phyloP scores from a whole-genome alignment of 306 rosid species.

The Prinsepia uniflora region DNA sequence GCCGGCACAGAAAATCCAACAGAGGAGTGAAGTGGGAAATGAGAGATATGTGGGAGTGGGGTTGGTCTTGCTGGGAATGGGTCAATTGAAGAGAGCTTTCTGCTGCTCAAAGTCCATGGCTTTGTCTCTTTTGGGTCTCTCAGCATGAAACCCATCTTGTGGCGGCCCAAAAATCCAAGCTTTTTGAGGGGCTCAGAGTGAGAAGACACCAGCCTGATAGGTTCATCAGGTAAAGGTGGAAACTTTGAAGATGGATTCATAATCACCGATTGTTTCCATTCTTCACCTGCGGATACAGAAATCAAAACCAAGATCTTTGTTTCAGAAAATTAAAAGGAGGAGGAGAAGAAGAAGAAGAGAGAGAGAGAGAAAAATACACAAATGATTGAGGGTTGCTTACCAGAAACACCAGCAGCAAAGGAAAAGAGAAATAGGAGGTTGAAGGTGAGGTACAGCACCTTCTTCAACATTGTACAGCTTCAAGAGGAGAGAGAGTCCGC shows the following conservation, averaged over 20 bases:
- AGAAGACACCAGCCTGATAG: conserved; percentile 36
- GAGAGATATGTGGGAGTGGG: conserved; percentile 50
- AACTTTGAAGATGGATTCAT: conserved; percentile 36
- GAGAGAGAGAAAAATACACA: conserved; percentile 7
- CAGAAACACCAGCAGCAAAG: conserved; percentile 29
- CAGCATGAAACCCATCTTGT: conserved; percentile 34
- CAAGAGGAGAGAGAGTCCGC: background rate
- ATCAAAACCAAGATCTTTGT: background rate
- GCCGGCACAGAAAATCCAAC: conserved; percentile 44
- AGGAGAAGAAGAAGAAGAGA: background rate
- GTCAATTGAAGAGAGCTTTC: conserved; percentile 54
- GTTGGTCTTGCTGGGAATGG: conserved; percentile 52
- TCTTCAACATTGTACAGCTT: conserved; percentile 31
- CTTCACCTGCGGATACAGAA: conserved; percentile 40
- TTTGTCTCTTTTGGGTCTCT: conserved; percentile 28
- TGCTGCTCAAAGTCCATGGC: conserved; percentile 5
- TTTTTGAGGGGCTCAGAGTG: conserved; percentile 49
- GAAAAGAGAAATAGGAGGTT: conserved; percentile 34
- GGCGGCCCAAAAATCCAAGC: conserved; percentile 44
- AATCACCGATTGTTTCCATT: conserved; percentile 44
- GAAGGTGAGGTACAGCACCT: conserved; percentile 32
- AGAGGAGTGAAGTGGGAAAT: conserved; percentile 52
- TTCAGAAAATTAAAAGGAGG: background rate
- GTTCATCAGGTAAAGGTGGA: conserved; percentile 38
- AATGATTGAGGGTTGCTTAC: conserved; percentile 31